Evolutionary conservation across 1,284 basidiomycete species (phyloP).

Genomic region (Boletus mariae): DNA sequence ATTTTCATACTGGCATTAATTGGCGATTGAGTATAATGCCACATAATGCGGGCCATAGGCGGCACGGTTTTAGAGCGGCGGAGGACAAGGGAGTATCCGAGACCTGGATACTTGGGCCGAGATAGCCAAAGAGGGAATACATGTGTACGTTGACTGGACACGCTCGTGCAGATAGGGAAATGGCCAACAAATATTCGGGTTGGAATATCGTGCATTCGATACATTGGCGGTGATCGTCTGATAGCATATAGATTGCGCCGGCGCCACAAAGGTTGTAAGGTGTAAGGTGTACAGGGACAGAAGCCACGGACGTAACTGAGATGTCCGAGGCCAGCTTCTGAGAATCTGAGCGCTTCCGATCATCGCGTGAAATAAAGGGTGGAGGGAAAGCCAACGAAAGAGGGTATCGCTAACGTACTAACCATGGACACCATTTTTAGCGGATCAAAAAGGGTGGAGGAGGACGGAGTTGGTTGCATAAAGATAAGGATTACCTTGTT

Average conservation of each 20-base stretch:
- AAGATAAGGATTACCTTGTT: slow-evolving; percentile 22
- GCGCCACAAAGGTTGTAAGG: slow-evolving; percentile 31
- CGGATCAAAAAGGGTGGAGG: slow-evolving; percentile 18
- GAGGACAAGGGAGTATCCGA: slow-evolving; percentile 20
- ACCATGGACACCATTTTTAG: slow-evolving; percentile 13
- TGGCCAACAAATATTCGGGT: slow-evolving; percentile 12
- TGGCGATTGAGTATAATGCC: slow-evolving; percentile 11
- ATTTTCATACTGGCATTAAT: slow-evolving; percentile 17
- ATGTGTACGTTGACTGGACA: slow-evolving; percentile 19
- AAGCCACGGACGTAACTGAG: slow-evolving; percentile 33
- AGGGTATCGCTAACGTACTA: slow-evolving; percentile 19
- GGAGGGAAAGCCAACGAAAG: slow-evolving; percentile 7
- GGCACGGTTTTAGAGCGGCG: slow-evolving; percentile 24
- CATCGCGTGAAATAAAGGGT: slow-evolving; percentile 21
- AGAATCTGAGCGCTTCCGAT: slow-evolving; percentile 29
- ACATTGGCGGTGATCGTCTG: slow-evolving; percentile 24
- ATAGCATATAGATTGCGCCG: slow-evolving; percentile 18
- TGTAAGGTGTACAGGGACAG: slow-evolving; percentile 21
- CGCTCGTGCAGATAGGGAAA: slow-evolving; percentile 21
- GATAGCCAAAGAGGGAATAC: slow-evolving; percentile 24
- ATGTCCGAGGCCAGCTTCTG: slow-evolving; percentile 35
- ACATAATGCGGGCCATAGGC: slow-evolving; percentile 22
- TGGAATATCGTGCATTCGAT: slow-evolving; percentile 8
- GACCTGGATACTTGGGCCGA: slow-evolving; percentile 10
- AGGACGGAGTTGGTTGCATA: slow-evolving; percentile 14